These are phyloP conservation scores for Hypoxylon sp. DNA, from an alignment of 2,329 filamentous ascomycete species.

Conservation along the genomic window DNA sequence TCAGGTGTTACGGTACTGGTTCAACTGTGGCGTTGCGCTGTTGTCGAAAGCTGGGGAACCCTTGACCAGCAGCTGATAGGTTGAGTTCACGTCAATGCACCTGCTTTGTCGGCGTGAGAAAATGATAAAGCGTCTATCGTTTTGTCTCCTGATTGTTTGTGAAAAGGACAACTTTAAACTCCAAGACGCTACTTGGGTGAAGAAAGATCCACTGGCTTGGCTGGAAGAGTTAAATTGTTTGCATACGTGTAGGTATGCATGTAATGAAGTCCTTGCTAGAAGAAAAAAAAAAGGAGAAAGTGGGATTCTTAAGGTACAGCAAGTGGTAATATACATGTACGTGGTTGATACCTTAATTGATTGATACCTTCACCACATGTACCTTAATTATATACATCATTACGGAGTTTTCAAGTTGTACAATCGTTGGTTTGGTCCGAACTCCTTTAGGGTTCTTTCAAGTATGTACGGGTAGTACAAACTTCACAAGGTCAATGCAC, in stretches of 20 bases:
- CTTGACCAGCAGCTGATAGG: constrained; percentile 35
- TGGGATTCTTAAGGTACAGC: not conserved
- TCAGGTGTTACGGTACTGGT: constrained; percentile 31
- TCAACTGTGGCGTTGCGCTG: constrained; percentile 34
- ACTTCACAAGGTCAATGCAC: constrained; percentile 29
- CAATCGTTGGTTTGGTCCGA: constrained; percentile 17
- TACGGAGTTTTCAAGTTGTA: constrained; percentile 10
- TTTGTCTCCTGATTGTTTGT: not conserved
- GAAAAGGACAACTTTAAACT: not conserved
- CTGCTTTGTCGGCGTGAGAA: constrained; percentile 7
- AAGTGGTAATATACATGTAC: too few species aligned
- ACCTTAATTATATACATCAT: too few species aligned
- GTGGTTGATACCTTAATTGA: not conserved
- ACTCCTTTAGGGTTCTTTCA: constrained; percentile 25
- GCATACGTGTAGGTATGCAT: not conserved
- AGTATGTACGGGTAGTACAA: constrained; percentile 39
- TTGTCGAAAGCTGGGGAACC: constrained; percentile 48
- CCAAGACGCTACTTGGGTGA: constrained; percentile 1
- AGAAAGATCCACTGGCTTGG: not conserved
- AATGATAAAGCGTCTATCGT: not conserved
- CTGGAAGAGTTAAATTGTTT: constrained; percentile 10
- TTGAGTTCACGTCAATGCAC: constrained; percentile 12
- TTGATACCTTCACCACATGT: too few species aligned
- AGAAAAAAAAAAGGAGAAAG: not conserved
- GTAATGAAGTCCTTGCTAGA: constrained; percentile 10